Conservation (phyloP, 129 eudicot species). For the Pseudognaphalium luteoalbum region DNA sequence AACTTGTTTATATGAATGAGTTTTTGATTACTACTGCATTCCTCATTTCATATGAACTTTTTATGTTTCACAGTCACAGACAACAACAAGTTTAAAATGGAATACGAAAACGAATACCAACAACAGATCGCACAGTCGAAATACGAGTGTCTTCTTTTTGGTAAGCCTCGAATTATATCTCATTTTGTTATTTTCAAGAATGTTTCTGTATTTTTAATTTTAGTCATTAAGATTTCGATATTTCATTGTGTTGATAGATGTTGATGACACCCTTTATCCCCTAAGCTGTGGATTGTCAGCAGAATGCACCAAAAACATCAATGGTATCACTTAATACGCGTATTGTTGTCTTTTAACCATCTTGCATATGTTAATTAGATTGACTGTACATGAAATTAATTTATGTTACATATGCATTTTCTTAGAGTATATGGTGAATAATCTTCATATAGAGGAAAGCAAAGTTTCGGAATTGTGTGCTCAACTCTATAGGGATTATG, state of each 20-base stretch:
- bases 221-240: neutral
- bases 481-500: slow-evolving; percentile 76
- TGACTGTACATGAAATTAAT: neutral
- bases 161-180: slow-evolving; percentile 39
- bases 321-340: slow-evolving; percentile 38
- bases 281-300: slow-evolving; percentile 73
- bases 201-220: neutral
- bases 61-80: neutral
- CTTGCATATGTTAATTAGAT: neutral
- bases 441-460: slow-evolving; percentile 69
- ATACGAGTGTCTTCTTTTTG: slow-evolving; percentile 93
- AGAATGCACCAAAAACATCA: slow-evolving; percentile 73
- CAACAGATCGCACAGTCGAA: slow-evolving; percentile 39
- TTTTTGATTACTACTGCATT: neutral
- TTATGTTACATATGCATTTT: neutral
- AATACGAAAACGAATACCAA: slow-evolving; percentile 33
- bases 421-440: slow-evolving; percentile 72
- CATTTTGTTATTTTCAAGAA: neutral
- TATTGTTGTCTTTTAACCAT: neutral
- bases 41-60: neutral
- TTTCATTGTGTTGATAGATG: slow-evolving; percentile 47
- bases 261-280: slow-evolving; percentile 96
- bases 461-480: slow-evolving; percentile 63
- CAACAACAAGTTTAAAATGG: slow-evolving; percentile 42
- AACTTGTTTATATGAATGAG: too few species aligned